phyloP scores from a whole-genome alignment of 2,329 filamentous ascomycete genomes.

The Cercospora sesami region DNA sequence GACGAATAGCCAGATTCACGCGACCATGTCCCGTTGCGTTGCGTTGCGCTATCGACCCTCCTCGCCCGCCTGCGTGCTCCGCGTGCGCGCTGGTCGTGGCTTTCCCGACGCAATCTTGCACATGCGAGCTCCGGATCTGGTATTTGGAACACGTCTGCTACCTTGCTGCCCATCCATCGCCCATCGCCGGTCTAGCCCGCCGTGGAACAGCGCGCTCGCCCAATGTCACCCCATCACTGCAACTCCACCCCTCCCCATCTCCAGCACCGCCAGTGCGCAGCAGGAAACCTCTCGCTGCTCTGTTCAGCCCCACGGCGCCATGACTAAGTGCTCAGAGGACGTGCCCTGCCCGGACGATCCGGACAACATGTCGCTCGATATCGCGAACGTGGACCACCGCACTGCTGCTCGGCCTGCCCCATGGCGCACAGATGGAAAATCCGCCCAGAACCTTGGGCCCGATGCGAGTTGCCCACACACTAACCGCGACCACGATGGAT shows the following conservation, averaged over 20 bases:
- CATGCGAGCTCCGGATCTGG: background rate
- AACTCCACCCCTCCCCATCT: background rate
- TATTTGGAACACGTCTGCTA: constrained; percentile 2
- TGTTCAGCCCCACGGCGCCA: background rate
- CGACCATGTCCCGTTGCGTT: background rate
- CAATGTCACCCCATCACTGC: constrained; percentile 4
- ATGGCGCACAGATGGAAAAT: background rate
- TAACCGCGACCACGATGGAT: background rate
- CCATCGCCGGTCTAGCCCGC: background rate
- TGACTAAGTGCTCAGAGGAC: background rate
- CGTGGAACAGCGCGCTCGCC: background rate
- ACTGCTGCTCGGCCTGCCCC: background rate
- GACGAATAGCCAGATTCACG: background rate
- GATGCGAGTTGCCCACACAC: constrained; percentile 10
- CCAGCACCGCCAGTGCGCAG: background rate
- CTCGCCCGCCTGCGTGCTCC: background rate
- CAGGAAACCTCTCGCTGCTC: background rate
- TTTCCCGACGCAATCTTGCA: background rate
- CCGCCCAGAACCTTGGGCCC: constrained; percentile 1
- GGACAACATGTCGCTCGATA: background rate
- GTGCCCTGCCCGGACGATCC: background rate
- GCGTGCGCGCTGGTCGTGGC: background rate
- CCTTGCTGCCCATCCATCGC: constrained; percentile 10
- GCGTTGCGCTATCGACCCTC: background rate
- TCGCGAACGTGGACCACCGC: background rate